Evolutionary conservation across 164 flowering plant genomes (phyloP).

Genomic region (Annona squamosa): DNA sequence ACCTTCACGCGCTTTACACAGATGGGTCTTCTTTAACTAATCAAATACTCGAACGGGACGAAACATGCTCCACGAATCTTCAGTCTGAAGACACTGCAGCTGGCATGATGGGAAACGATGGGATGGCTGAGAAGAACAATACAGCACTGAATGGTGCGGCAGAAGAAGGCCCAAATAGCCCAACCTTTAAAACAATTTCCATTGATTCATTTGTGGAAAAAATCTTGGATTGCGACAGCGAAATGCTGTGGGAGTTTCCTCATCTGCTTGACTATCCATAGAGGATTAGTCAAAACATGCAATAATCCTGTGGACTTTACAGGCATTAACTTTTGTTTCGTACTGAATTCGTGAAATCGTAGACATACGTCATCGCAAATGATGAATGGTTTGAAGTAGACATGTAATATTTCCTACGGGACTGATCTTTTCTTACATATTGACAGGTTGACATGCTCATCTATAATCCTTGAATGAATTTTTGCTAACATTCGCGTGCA

Average conservation of each 20-base stretch:
- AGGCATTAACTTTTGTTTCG: not conserved
- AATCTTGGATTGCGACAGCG: conserved; percentile 51
- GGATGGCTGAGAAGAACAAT: not conserved
- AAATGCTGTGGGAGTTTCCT: conserved; percentile 46
- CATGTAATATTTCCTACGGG: no score
- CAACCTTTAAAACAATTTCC: conserved; percentile 23
- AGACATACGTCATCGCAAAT: not conserved
- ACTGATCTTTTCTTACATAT: no score
- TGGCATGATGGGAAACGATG: not conserved
- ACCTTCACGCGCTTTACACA: not conserved
- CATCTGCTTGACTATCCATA: conserved; percentile 33
- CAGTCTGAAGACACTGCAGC: not conserved
- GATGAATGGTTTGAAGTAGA: not conserved
- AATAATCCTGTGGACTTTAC: no score
- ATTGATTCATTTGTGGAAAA: conserved; percentile 52
- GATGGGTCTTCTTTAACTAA: conserved; percentile 3
- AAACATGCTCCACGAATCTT: not conserved
- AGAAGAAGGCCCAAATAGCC: not conserved
- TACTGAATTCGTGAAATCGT: not conserved
- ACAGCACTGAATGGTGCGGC: not conserved
- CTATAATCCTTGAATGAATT: no score
- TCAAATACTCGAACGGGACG: not conserved
- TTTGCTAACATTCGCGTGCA: no score
- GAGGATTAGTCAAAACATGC: not conserved
- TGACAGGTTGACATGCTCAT: no score